Base-by-base conservation (phyloP, 148 eudicot species). In the Rhododendron kiyosumense region DNA sequence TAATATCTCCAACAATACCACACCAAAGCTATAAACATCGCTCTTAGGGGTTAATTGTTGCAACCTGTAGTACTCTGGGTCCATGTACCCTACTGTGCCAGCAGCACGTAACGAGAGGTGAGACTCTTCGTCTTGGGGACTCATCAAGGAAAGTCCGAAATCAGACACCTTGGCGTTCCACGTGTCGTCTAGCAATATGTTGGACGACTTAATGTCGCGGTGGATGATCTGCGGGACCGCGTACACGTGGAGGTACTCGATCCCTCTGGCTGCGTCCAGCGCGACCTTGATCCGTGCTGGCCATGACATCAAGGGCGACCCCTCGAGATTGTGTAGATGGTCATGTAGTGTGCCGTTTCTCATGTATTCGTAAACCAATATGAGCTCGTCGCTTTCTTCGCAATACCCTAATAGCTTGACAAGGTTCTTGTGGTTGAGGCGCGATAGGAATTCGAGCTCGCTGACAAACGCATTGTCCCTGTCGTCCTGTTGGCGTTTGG, bases 131-230 rank as follows among this genome's bases (percentile, higher is more conserved):
- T 91, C 93, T 14, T 65, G 78, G 0, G 97, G 97, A 11, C 97
- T 93, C 93, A 92, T 85, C 84, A 94, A 65, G 8, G 99, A 96
- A 34, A 96, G 81, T 13, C 99, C 99, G 45, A 96, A 96, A 87
- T 96, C 99, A 0, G 99, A 96, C 2, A 96, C 98, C 85, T 92
- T 95, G 46, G 97, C 99, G 0, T 90, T 91, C 98, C 98, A 95
- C 8, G 65, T 85, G 28, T 81, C 84, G 46, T 96, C 96, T 5
- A 96, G 93, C 48, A 96, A 74, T 63, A 96, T 95, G 91, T 96
- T 96, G 11, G 99, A 94, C 0, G 99, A 91, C 85, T 96, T 96
- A 78, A 96, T 95, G 83, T 96, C 99, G 0, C 99, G 96, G 85
- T 96, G 99, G 82, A 96, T 94, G 84, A 96, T 88, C 0, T 90